These are phyloP conservation scores for Pythium insidiosum DNA, from an alignment of 352 stramenopile species.

Conservation along the genomic window DNA sequence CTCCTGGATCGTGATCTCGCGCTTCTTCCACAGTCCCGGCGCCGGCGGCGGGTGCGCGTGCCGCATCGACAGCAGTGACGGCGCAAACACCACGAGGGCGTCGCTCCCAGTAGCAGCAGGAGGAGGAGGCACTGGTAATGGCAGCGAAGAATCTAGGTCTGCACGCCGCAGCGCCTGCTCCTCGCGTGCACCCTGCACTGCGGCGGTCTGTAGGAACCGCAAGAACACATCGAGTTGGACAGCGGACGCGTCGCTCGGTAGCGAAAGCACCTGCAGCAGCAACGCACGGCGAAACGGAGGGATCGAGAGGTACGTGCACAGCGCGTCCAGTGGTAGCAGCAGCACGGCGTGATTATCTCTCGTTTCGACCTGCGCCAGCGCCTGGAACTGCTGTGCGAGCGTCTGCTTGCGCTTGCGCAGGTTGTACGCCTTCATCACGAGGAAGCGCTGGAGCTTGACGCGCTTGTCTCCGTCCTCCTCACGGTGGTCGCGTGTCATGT, in stretches of 20 bases:
- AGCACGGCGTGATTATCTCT: background rate
- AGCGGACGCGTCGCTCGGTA: conserved; percentile 21
- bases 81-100: conserved; percentile 35
- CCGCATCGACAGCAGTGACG: conserved; percentile 27
- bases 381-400: conserved; percentile 60
- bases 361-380: conserved; percentile 23
- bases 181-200: conserved; percentile 32
- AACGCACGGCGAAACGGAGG: conserved; percentile 49
- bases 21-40: conserved; percentile 81
- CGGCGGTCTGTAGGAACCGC: conserved; percentile 52
- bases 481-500: background rate
- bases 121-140: conserved; percentile 1
- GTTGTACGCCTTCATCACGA: conserved; percentile 80
- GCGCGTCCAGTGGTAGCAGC: conserved; percentile 40
- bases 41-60: conserved; percentile 33
- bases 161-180: conserved; percentile 21
- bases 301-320: conserved; percentile 70
- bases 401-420: conserved; percentile 48
- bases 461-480: conserved; percentile 17
- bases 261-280: conserved; percentile 43
- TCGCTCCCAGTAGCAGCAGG: conserved; percentile 4
- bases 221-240: conserved; percentile 57
- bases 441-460: conserved; percentile 69
- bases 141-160: conserved; percentile 17
- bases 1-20: conserved; percentile 82